phyloP scores from a whole-genome alignment of 2,329 filamentous ascomycete genomes.

The Penicillium sp. region DNA sequence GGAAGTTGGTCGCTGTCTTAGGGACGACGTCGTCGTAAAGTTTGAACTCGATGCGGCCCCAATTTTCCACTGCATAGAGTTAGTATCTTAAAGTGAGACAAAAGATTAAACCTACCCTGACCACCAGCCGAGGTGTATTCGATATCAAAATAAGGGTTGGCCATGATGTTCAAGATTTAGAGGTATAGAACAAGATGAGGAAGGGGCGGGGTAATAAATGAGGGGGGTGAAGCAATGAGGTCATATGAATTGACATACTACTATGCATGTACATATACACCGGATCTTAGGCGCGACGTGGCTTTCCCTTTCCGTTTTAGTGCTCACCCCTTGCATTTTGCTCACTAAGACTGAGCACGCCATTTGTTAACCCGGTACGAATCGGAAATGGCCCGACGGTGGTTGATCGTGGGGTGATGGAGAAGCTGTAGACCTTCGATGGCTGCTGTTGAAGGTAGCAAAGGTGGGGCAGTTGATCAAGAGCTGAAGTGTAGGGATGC shows the following conservation, averaged over 20 bases:
- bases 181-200: not conserved
- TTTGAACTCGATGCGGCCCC: slow-evolving; percentile 77
- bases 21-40: slow-evolving; percentile 81
- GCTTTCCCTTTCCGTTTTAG: too few species aligned
- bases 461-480: too few species aligned
- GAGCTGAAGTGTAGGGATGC: too few species aligned
- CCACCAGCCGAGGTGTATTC: not conserved
- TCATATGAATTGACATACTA: not conserved
- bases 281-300: too few species aligned
- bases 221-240: slow-evolving; percentile 1
- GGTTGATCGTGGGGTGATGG: too few species aligned
- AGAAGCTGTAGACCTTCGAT: too few species aligned
- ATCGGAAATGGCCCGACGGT: too few species aligned
- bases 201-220: not conserved
- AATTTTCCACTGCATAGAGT: not conserved
- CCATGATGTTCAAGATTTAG: not conserved
- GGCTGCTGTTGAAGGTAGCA: too few species aligned
- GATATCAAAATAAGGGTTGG: not conserved
- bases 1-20: slow-evolving; percentile 81
- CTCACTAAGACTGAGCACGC: too few species aligned
- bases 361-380: too few species aligned
- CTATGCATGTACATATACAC: too few species aligned
- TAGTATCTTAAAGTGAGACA: not conserved
- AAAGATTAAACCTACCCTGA: not conserved
- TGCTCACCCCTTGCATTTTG: too few species aligned